Base-by-base conservation (phyloP, 1,284 basidiomycete species). In the Rhodotorula sp. region DNA sequence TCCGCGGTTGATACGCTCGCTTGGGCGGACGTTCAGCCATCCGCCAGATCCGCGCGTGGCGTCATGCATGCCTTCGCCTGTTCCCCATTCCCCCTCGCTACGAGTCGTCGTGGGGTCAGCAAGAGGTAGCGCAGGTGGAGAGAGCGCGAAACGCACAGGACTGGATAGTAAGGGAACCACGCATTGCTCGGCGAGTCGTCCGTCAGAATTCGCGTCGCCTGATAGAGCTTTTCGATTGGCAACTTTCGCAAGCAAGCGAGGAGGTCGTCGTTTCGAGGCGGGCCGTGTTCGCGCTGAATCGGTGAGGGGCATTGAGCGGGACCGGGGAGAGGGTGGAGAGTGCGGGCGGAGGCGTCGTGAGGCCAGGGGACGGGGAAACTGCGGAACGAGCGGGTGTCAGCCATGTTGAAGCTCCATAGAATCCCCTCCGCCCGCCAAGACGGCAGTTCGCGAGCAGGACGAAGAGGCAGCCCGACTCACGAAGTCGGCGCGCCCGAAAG, bases 311-410 rank as follows among this genome's bases (percentile, higher is more conserved):
- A 74, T 10, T 57, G 60, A 0, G 72, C 47, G 9, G 72, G 65
- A 4, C 67, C 72, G 0, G 69, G 67, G 37, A 74, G 68, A 1
- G 73, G 73, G 48, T 74, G 70, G 8, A 74, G 60, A 1, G 68
- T 70, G 2, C 70, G 65, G 6, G 68, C 70, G 3, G 67, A 52
- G 40, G 70, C 73, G 52, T 74, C 73, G 61, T 74, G 73, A 1
- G 73, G 73, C 65, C 68, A 74, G 13, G 73, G 73, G 13, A 72
- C 66, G 44, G 73, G 73, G 67, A 74, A 74, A 5, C 71, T 73
- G 61, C 20, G n/a, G n/a, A 2, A 46, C 8, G 44, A 10, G 31
- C 13, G 40, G 7, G 5, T 6, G 40, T 44, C 3, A 44, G 40
- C 40, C 10, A 13, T 10, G 13, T 18, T 13, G 11, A 18, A 15